Evolutionary conservation across 495 filamentous ascomycete species (phyloP).

Genomic region (Penicillium silybi): DNA sequence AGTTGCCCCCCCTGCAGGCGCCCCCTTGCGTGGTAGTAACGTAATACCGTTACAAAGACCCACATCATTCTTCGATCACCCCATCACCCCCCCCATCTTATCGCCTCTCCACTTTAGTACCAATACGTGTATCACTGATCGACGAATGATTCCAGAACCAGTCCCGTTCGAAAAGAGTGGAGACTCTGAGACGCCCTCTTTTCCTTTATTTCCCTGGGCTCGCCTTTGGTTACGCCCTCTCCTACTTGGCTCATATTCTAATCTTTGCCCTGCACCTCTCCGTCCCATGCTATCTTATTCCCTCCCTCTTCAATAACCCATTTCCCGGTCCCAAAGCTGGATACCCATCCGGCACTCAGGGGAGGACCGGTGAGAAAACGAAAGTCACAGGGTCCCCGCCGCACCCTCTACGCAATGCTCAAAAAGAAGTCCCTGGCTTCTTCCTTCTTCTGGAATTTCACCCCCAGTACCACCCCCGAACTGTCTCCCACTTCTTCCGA

Average conservation of each 20-base stretch:
- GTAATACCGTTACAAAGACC: no score
- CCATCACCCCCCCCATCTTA: background rate
- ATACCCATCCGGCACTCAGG: conserved; percentile 18
- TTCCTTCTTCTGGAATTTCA: conserved; percentile 41
- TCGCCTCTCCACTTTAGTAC: background rate
- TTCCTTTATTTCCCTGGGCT: conserved; percentile 2
- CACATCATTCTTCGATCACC: background rate
- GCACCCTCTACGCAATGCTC: conserved; percentile 46
- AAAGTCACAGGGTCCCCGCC: conserved; percentile 24
- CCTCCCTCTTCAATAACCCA: conserved; percentile 8
- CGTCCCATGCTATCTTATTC: background rate
- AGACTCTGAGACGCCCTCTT: background rate
- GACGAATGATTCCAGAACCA: conserved; percentile 22
- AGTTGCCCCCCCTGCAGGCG: background rate
- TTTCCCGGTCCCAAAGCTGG: conserved; percentile 17
- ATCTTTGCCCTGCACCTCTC: background rate
- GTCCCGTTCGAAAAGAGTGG: conserved; percentile 1
- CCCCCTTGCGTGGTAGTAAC: background rate
- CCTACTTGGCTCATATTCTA: background rate
- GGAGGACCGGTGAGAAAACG: conserved; percentile 26
- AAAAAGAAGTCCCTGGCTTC: conserved; percentile 44
- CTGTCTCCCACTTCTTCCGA: conserved; percentile 41
- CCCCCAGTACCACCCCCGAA: conserved; percentile 41
- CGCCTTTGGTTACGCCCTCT: background rate
- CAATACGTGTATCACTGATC: conserved; percentile 9